Evolutionary conservation across 345 rosid genomes (phyloP), one percentile per base, ranked within the genome.

Genomic region (Citrus trifoliata): DNA sequence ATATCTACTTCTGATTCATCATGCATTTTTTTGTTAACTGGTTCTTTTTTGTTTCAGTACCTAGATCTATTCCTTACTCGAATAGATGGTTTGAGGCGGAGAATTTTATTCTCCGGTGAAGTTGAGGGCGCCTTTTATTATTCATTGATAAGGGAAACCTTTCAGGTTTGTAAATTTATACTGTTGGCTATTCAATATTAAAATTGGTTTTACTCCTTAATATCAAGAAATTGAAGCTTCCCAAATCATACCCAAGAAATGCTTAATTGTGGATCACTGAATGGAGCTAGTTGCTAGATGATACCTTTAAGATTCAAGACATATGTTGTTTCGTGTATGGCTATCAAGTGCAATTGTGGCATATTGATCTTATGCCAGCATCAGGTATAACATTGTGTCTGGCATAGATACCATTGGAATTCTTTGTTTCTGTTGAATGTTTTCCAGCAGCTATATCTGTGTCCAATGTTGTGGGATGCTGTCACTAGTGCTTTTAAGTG

Each of bases 21-120:
- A 19, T 38, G 46, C 0, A 40, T 62, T 35, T 24, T 51, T 68
- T 35, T 60, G 38, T 40, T 70, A 51, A 46, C 40, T 72, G 65
- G 10, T 14, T 46, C 9, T 30, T 63, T 10, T 71, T 78, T 83
- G 55, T 85, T 83, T 81, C 87, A 96, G 99, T 94, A 96, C 84
- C 89, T 91, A 75, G 93, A 96, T 71, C 67, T 96, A 75, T 96
- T 86, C 78, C 94, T 91, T 81, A 90, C 97, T 33, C 89, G 98
- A 55, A 80, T 92, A 40, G 98, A 96, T 86, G 95, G 97, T 63
- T 82, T 96, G 87, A 89, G 99, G 84, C 88, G 98, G 78, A 89
- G 95, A 85, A 85, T 91, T 80, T 67, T 76, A 58, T 84, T 84
- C 76, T 82, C 86, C 33, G 48, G 46, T 73, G 88, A 83, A 85